These are phyloP conservation scores for Tolypocladium ophioglossoides DNA, from an alignment of 2,329 filamentous ascomycete species.

Conservation along the genomic window DNA sequence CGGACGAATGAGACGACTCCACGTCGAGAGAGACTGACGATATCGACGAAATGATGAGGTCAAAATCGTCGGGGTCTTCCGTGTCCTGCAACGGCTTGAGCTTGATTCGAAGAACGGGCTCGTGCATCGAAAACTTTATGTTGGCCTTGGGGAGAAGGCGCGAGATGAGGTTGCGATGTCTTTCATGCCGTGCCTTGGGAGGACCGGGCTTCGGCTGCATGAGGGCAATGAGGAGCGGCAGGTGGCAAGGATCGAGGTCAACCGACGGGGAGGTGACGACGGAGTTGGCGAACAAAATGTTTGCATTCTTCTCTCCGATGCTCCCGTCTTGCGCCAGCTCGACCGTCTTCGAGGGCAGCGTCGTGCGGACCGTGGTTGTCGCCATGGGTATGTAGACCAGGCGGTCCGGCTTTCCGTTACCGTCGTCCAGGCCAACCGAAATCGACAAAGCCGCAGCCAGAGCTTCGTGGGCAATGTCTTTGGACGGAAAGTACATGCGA, in stretches of 20 bases:
- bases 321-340: slow-evolving; percentile 64
- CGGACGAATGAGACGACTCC: slow-evolving; percentile 86
- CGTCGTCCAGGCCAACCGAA: slow-evolving; percentile 83
- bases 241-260: slow-evolving; percentile 83
- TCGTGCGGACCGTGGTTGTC: slow-evolving; percentile 89
- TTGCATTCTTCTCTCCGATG: slow-evolving; percentile 78
- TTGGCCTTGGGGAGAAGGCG: slow-evolving; percentile 87
- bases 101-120: slow-evolving; percentile 84
- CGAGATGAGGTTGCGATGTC: slow-evolving; percentile 64
- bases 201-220: slow-evolving; percentile 44
- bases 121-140: slow-evolving; percentile 93
- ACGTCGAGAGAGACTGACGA: slow-evolving; percentile 89
- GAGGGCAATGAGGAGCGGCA: slow-evolving; percentile 74
- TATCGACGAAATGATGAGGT: slow-evolving; percentile 88
- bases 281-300: slow-evolving; percentile 91
- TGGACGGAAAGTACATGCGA: slow-evolving; percentile 93
- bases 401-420: slow-evolving; percentile 74
- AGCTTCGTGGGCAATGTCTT: slow-evolving; percentile 91
- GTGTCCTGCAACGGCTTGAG: slow-evolving; percentile 64
- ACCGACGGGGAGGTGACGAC: slow-evolving; percentile 93
- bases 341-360: slow-evolving; percentile 86
- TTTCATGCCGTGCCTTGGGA: slow-evolving; percentile 26
- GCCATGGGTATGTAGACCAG: slow-evolving; percentile 95
- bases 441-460: slow-evolving; percentile 86
- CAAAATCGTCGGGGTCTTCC: slow-evolving; percentile 68